Evolutionary conservation across 768 basidiomycete genomes (phyloP).

Genomic region (Termitomyces sp.): DNA sequence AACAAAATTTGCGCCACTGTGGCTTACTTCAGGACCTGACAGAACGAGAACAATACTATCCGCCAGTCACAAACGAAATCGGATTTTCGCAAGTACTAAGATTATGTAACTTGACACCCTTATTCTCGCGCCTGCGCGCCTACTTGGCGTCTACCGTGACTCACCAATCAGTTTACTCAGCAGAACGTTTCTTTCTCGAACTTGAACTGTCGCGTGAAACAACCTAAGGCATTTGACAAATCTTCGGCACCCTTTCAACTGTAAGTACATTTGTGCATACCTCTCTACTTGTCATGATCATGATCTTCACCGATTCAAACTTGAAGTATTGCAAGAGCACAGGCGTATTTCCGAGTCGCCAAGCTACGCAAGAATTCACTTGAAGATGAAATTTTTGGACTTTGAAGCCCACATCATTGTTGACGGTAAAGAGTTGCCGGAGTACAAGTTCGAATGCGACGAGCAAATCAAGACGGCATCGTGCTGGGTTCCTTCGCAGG

Average conservation of each 20-base stretch:
- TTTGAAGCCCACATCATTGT: constrained; percentile 9
- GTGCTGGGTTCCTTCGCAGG: constrained; percentile 25
- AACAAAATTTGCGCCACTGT: neutral
- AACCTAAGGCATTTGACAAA: neutral
- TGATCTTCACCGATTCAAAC: neutral
- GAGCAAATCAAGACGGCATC: constrained; percentile 13
- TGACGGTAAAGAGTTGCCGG: constrained; percentile 10
- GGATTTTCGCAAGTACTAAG: neutral
- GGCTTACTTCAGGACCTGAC: neutral
- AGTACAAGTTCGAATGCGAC: constrained; percentile 16
- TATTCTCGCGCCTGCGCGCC: neutral
- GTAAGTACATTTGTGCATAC: neutral
- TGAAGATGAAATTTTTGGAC: neutral
- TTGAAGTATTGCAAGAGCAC: neutral
- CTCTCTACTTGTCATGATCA: neutral
- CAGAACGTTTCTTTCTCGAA: neutral
- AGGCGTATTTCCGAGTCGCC: neutral
- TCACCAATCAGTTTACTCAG: neutral
- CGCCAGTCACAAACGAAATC: neutral
- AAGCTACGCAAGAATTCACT: neutral
- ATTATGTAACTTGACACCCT: neutral
- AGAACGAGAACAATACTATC: neutral
- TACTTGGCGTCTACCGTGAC: no score
- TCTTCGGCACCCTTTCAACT: neutral
- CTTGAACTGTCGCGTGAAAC: no score